Percentiles rank a stretch among this genome's conserved stretches.
Evolutionary conservation across 441 rosid genomes (phyloP).

Genomic region (Dalechampia spathulata): DNA sequence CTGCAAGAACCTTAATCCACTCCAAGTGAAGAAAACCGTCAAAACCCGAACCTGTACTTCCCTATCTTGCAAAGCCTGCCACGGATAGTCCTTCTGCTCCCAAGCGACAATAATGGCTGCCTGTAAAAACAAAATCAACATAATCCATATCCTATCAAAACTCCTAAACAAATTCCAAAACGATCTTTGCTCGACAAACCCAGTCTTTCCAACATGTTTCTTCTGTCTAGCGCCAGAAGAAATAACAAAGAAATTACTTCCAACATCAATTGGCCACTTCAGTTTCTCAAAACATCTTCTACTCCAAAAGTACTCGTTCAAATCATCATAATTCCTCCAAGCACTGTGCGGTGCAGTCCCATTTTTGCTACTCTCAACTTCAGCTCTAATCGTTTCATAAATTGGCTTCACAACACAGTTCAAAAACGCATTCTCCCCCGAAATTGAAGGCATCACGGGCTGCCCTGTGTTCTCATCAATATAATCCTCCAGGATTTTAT

Average conservation of each 20-base stretch:
- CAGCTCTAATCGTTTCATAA: constrained; percentile 55
- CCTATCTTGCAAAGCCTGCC: constrained; percentile 49
- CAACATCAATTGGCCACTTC: constrained; percentile 79
- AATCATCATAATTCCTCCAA: constrained; percentile 88
- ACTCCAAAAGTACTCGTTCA: constrained; percentile 89
- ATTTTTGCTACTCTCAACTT: constrained; percentile 57
- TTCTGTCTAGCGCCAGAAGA: constrained; percentile 31
- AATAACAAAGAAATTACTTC: constrained; percentile 58
- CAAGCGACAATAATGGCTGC: constrained; percentile 76
- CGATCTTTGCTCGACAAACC: constrained; percentile 88
- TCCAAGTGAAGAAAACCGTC: constrained; percentile 79
- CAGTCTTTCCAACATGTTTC: constrained; percentile 76
- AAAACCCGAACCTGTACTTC: constrained; percentile 58
- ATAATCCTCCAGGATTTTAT: constrained; percentile 71
- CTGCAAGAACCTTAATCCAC: constrained; percentile 73
- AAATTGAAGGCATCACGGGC: constrained; percentile 59
- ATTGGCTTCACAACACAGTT: constrained; percentile 66
- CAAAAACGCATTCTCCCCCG: constrained; percentile 72
- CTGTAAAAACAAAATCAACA: constrained; percentile 73
- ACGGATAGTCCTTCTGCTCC: constrained; percentile 45
- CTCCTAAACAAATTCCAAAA: constrained; percentile 74
- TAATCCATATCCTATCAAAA: constrained; percentile 85
- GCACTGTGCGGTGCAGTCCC: constrained; percentile 71
- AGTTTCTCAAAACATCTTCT: constrained; percentile 65
- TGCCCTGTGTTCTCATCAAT: constrained; percentile 87